These are phyloP conservation scores for Calcarisporium arbuscula DNA, from an alignment of 2,329 filamentous ascomycete species.

Conservation along the genomic window DNA sequence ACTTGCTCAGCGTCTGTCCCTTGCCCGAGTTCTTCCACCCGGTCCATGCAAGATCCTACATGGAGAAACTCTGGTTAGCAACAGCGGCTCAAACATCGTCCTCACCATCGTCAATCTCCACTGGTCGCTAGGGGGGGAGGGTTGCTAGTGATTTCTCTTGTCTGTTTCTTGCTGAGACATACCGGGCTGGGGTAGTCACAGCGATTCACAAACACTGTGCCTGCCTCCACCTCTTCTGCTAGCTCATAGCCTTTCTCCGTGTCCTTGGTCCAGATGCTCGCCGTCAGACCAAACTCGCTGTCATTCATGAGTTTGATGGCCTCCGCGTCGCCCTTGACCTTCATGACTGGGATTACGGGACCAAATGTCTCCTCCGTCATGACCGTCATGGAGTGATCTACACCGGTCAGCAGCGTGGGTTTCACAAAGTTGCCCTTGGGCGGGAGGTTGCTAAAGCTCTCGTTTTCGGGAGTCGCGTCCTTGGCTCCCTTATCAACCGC, in stretches of 20 bases:
- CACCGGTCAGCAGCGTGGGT: slow-evolving; percentile 73
- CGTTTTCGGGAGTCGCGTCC: slow-evolving; percentile 77
- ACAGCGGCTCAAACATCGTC: no score
- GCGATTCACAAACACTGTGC: slow-evolving; percentile 93
- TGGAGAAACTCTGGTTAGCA: slow-evolving; percentile 11
- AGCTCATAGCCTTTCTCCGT: slow-evolving; percentile 67
- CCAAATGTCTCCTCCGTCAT: slow-evolving; percentile 97
- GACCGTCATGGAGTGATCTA: slow-evolving; percentile 76
- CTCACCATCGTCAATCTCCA: no score
- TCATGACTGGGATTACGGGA: slow-evolving; percentile 84
- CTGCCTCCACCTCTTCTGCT: slow-evolving; percentile 76
- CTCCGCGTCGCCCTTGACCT: slow-evolving; percentile 73
- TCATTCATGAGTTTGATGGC: slow-evolving; percentile 87
- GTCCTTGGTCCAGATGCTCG: slow-evolving; percentile 97
- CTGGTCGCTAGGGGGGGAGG: not conserved
- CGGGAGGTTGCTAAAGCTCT: slow-evolving; percentile 66
- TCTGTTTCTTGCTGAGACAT: slow-evolving; percentile 47
- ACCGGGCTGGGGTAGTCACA: slow-evolving; percentile 89
- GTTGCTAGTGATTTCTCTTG: not conserved
- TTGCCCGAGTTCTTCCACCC: slow-evolving; percentile 97
- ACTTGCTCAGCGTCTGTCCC: slow-evolving; percentile 81
- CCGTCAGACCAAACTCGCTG: slow-evolving; percentile 87
- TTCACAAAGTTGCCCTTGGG: slow-evolving; percentile 81
- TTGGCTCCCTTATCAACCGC: slow-evolving; percentile 78
- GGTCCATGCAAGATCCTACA: slow-evolving; percentile 85